These are phyloP conservation scores for Carex arenaria DNA, from an alignment of 202 grass and related monocot genomes.

Conservation along the genomic window DNA sequence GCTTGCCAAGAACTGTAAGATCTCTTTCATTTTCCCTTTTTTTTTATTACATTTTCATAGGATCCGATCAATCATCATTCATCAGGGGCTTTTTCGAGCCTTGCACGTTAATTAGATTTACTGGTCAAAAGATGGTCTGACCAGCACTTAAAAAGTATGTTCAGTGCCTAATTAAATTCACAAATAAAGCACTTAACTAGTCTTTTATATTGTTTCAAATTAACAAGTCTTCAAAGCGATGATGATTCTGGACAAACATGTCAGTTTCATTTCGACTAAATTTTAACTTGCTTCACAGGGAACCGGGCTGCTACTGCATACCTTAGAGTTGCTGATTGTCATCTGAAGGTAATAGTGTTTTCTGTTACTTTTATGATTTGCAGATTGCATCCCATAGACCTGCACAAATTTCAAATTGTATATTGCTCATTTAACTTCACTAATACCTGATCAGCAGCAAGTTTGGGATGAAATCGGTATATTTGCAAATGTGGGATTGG, in stretches of 20 bases:
- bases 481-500: neutral
- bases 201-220: neutral
- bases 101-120: neutral
- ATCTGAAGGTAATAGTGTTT: constrained; percentile 55
- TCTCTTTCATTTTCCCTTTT: neutral
- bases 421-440: neutral
- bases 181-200: neutral
- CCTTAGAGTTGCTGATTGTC: constrained; percentile 71
- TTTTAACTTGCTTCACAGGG: constrained; percentile 53
- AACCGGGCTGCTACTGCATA: constrained; percentile 80
- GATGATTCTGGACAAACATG: neutral
- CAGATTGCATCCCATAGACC: neutral
- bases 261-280: neutral
- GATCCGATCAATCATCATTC: neutral
- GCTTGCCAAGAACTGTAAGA: constrained; percentile 38
- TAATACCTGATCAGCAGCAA: neutral
- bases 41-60: neutral
- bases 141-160: neutral
- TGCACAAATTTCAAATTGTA: neutral
- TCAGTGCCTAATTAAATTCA: neutral
- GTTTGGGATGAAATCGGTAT: neutral
- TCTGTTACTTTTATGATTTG: neutral
- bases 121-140: neutral
- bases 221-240: neutral
- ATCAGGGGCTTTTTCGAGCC: neutral